These are phyloP conservation scores for Davidsoniella virescens DNA, from an alignment of 2,329 filamentous ascomycete species.

Conservation along the genomic window DNA sequence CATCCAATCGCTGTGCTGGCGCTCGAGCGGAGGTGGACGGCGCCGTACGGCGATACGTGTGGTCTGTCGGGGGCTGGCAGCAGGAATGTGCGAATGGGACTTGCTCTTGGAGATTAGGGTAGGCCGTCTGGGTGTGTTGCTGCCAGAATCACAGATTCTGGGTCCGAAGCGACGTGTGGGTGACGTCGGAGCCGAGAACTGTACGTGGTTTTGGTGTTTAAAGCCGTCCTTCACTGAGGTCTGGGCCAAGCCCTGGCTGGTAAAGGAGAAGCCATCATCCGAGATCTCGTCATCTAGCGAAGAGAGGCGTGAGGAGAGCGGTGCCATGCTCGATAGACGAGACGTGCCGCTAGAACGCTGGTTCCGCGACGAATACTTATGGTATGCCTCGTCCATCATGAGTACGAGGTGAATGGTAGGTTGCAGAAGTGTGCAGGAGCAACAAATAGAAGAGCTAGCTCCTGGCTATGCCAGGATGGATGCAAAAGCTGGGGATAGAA, in stretches of 20 bases:
- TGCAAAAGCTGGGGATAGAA: not conserved
- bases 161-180: conserved; percentile 21
- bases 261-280: conserved; percentile 5
- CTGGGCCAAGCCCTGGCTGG: not conserved
- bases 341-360: conserved; percentile 40
- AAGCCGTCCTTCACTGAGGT: conserved; percentile 25
- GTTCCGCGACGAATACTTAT: conserved; percentile 43
- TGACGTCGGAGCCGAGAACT: conserved; percentile 35
- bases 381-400: conserved; percentile 43
- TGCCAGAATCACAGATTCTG: not conserved
- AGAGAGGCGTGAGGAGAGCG: conserved; percentile 44
- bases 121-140: conserved; percentile 21
- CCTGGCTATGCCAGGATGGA: not conserved
- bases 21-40: conserved; percentile 19
- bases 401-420: not conserved
- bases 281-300: conserved; percentile 27
- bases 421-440: not conserved
- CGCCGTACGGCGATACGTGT: not conserved
- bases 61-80: conserved; percentile 11
- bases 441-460: not conserved
- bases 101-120: conserved; percentile 40
- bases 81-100: conserved; percentile 39
- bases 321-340: conserved; percentile 45
- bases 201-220: conserved; percentile 21
- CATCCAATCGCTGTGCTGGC: conserved; percentile 46